phyloP scores from a whole-genome alignment of 805 yeast species.

The Yarrowia keelungensis region DNA sequence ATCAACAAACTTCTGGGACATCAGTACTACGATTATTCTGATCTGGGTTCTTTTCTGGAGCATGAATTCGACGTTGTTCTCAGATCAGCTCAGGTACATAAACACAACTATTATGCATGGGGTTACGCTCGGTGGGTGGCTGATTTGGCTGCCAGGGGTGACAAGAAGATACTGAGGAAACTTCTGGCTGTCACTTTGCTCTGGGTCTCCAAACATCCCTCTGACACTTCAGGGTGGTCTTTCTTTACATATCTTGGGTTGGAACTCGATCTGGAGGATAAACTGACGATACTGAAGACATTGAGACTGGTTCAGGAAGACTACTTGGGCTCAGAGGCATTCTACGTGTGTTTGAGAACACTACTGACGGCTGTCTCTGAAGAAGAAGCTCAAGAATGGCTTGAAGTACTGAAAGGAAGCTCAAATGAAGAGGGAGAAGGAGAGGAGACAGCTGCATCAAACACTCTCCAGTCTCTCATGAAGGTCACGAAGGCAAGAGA shows the following conservation, averaged over 20 bases:
- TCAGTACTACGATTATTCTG: background rate
- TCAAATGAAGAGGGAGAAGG: background rate
- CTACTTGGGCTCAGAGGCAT: conserved; percentile 43
- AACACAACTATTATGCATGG: conserved; percentile 60
- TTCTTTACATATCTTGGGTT: conserved; percentile 43
- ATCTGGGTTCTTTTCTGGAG: conserved; percentile 6
- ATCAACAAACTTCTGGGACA: background rate
- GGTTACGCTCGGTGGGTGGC: conserved; percentile 51
- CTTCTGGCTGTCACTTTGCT: conserved; percentile 39
- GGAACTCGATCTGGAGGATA: background rate
- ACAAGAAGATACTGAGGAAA: conserved; percentile 39
- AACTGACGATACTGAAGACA: conserved; percentile 9
- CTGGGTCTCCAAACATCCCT: conserved; percentile 42
- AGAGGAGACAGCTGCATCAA: background rate
- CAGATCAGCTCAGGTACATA: conserved; percentile 53
- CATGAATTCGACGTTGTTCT: conserved; percentile 48
- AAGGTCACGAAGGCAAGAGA: background rate
- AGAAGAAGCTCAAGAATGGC: background rate
- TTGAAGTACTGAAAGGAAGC: background rate
- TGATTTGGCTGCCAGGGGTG: conserved; percentile 39
- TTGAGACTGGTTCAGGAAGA: conserved; percentile 20
- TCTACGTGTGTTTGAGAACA: conserved; percentile 42
- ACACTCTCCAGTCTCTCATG: background rate
- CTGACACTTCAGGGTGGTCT: conserved; percentile 51
- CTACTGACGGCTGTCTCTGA: background rate